Evolutionary conservation across 225 moss, liverwort and hornwort genomes (phyloP).

Genomic region (Lunularia cruciata): DNA sequence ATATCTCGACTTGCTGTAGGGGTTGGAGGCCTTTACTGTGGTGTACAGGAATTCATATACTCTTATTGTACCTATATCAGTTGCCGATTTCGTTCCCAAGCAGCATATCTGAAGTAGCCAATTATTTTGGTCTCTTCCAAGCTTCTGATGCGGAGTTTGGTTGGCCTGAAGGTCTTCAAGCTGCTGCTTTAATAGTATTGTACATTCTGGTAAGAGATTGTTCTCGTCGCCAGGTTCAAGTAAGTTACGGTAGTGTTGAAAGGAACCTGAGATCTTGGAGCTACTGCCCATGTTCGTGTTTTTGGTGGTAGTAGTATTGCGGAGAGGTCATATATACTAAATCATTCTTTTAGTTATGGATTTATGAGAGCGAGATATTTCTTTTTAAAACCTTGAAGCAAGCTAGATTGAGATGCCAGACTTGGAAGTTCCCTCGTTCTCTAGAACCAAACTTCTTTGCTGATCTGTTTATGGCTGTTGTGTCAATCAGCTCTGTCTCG

Average conservation of each 20-base stretch:
- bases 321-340: too few species aligned
- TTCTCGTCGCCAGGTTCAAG: too few species aligned
- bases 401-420: too few species aligned
- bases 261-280: too few species aligned
- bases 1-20: slow-evolving; percentile 39
- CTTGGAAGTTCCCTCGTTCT: too few species aligned
- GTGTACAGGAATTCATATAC: slow-evolving; percentile 73
- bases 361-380: too few species aligned
- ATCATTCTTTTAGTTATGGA: too few species aligned
- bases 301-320: not conserved
- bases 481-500: slow-evolving; percentile 63
- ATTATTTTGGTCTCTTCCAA: slow-evolving; percentile 78
- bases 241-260: too few species aligned
- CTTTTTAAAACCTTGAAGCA: too few species aligned
- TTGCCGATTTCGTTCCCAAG: slow-evolving; percentile 68
- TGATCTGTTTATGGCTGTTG: not conserved
- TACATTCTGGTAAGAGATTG: slow-evolving; percentile 62
- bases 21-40: slow-evolving; percentile 74
- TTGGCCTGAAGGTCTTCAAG: slow-evolving; percentile 83
- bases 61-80: slow-evolving; percentile 75
- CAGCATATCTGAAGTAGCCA: slow-evolving; percentile 54
- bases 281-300: too few species aligned
- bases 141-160: slow-evolving; percentile 53
- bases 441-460: not conserved
- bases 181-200: slow-evolving; percentile 59